Conservation (phyloP, 768 basidiomycete species). For the Exidia glandulosa region DNA sequence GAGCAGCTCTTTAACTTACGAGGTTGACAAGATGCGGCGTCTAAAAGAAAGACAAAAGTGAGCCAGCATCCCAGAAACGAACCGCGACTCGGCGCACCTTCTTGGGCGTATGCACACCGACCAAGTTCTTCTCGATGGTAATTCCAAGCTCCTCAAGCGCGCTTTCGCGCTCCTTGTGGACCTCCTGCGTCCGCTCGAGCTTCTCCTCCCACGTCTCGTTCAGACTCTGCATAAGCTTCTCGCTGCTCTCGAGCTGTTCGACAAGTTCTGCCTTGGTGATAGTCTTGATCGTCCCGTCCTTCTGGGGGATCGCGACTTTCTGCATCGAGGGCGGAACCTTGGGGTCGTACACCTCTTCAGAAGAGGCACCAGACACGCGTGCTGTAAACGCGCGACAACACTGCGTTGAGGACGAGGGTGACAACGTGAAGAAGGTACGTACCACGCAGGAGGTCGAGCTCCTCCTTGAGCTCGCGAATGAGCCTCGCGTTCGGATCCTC, state of each 20-base stretch:
- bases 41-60: slow-evolving; percentile 25
- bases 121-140: slow-evolving; percentile 90
- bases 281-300: slow-evolving; percentile 87
- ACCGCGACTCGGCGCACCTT: slow-evolving; percentile 35
- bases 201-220: slow-evolving; percentile 98
- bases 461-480: slow-evolving; percentile 97
- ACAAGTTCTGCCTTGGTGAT: slow-evolving; percentile 96
- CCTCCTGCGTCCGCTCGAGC: slow-evolving; percentile 79
- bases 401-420: slow-evolving; percentile 6
- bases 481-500: slow-evolving; percentile 99
- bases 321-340: slow-evolving; percentile 87
- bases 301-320: slow-evolving; percentile 87
- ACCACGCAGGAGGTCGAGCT: slow-evolving; percentile 86
- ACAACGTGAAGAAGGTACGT: slow-evolving; percentile 15
- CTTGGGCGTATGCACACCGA: slow-evolving; percentile 97
- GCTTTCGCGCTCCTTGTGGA: slow-evolving; percentile 95
- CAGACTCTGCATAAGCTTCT: slow-evolving; percentile 87
- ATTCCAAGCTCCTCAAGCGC: slow-evolving; percentile 96
- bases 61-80: neutral
- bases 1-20: slow-evolving; percentile 37
- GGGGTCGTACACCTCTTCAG: slow-evolving; percentile 76
- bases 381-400: slow-evolving; percentile 28
- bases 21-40: slow-evolving; percentile 91
- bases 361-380: slow-evolving; percentile 56
- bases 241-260: slow-evolving; percentile 90